Evolutionary conservation across 2,329 filamentous ascomycete species (phyloP), one percentile per base, ranked within the genome.

Genomic region (Hirsutella rhossiliensis): DNA sequence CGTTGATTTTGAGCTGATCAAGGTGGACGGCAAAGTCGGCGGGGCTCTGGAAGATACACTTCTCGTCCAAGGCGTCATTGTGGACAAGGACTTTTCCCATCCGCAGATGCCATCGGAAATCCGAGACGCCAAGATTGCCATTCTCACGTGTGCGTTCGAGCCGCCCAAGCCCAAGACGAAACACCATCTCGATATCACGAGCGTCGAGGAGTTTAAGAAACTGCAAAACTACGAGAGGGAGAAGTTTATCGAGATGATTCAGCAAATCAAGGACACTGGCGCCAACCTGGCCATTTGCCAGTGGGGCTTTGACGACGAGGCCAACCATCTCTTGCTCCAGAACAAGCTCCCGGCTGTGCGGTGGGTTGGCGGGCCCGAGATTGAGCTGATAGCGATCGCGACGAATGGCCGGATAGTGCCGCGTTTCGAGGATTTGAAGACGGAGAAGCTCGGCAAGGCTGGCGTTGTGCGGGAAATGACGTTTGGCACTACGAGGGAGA

Each of bases 81-180:
- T 98, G 64, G 92, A 98, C 78, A 98, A 98, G 73, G 94, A 98
- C 70, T 98, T 98, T 66, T 97, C 92, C 31, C 92, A 98, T 65
- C 92, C 92, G 12, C 92, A 98, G 70, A 98, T 98, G 92, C 92
- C 92, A 11, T 86, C 84, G 42, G 88, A 96, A 67, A 90, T 98
- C 51, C 78, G 74, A 56, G 88, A 98, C 66, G 94, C 92, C 60
- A 97, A 96, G 73, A 81, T 98, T 59, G 92, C 92, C 54, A 98
- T 98, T 58, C 72, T 98, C 47, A 98, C 92, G 42, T 98, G 92
- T 64, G 88, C 92, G 4, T 98, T 98, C 62, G 92, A 98, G 71
- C 92, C 92, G 29, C 92, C 92, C 42, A 98, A 98, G 76, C 92
- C 92, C 54, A 98, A 98, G 79, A 98, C 92, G 40, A 98, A 98